Conservation (phyloP, 768 basidiomycete species). For the Strobilomyces echinocephalus region DNA sequence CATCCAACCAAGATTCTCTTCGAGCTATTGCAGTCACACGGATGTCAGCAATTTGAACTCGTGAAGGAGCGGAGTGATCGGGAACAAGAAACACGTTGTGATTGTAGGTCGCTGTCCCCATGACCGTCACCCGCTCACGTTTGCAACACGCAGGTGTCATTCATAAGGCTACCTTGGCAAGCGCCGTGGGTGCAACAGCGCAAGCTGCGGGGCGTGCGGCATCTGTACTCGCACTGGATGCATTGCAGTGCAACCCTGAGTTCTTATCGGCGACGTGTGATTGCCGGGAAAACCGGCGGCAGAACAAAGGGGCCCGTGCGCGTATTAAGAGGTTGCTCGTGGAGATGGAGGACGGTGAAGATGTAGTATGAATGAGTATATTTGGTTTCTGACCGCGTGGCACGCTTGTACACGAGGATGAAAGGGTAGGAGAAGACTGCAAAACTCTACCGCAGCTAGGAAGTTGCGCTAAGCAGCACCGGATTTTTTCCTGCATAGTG, state of each 20-base stretch:
- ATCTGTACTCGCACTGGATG: slow-evolving; percentile 63
- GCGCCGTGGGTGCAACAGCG: slow-evolving; percentile 46
- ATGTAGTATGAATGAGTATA: slow-evolving; percentile 6
- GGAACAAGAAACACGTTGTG: slow-evolving; percentile 39
- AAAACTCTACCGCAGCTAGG: slow-evolving; percentile 4
- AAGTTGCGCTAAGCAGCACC: slow-evolving; percentile 22
- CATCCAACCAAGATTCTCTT: slow-evolving; percentile 75
- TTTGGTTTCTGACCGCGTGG: background rate
- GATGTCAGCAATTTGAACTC: slow-evolving; percentile 63
- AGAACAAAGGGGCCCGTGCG: slow-evolving; percentile 37
- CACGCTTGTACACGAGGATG: slow-evolving; percentile 6
- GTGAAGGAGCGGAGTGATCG: slow-evolving; percentile 43
- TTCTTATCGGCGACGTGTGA: slow-evolving; percentile 65
- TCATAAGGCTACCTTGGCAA: slow-evolving; percentile 61
- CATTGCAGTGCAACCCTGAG: slow-evolving; percentile 57
- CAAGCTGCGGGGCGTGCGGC: slow-evolving; percentile 56
- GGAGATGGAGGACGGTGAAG: slow-evolving; percentile 21
- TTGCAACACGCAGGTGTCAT: slow-evolving; percentile 48
- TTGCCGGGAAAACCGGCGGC: slow-evolving; percentile 43
- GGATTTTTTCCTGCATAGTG: slow-evolving; percentile 37
- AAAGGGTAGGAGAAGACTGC: background rate
- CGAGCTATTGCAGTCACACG: slow-evolving; percentile 67
- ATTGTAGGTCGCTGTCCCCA: slow-evolving; percentile 39
- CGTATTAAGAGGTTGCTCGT: slow-evolving; percentile 30
- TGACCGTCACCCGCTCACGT: slow-evolving; percentile 16